phyloP scores from a whole-genome alignment of 2,329 filamentous ascomycete species.

The Epicoccum sorghinum region DNA sequence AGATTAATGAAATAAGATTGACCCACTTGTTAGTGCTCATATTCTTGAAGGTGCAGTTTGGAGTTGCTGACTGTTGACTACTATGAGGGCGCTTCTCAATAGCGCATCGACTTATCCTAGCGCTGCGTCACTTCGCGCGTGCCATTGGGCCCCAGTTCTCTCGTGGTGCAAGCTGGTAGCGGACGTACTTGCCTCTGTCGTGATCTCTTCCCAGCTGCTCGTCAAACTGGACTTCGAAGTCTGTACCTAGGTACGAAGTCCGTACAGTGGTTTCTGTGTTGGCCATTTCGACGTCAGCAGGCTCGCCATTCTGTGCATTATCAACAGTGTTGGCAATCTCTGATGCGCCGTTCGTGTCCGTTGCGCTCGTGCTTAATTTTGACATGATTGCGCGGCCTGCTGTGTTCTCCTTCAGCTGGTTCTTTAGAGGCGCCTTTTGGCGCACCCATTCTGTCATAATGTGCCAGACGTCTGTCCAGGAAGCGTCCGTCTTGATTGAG shows the following conservation, averaged over 20 bases:
- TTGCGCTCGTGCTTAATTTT: conserved; percentile 29
- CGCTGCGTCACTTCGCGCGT: conserved; percentile 50
- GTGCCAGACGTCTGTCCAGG: conserved; percentile 89
- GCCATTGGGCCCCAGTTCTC: conserved; percentile 92
- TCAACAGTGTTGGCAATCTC: conserved; percentile 2
- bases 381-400: conserved; percentile 73
- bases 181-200: conserved; percentile 70
- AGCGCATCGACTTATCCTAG: conserved; percentile 6
- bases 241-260: conserved; percentile 36
- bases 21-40: background rate
- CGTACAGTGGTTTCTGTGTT: conserved; percentile 6
- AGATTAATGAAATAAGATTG: background rate
- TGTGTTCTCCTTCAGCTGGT: conserved; percentile 71
- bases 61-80: background rate
- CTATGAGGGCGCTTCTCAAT: conserved; percentile 5
- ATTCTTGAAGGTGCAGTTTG: background rate
- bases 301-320: conserved; percentile 8
- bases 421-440: conserved; percentile 79
- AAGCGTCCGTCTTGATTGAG: conserved; percentile 91
- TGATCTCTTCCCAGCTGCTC: conserved; percentile 75
- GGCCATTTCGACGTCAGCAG: conserved; percentile 9
- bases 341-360: conserved; percentile 6
- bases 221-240: conserved; percentile 76
- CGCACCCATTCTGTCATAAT: conserved; percentile 90
- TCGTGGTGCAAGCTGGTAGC: conserved; percentile 89